Base-by-base conservation (phyloP, 495 filamentous ascomycete genomes). In the Hypoxylon rickii region DNA sequence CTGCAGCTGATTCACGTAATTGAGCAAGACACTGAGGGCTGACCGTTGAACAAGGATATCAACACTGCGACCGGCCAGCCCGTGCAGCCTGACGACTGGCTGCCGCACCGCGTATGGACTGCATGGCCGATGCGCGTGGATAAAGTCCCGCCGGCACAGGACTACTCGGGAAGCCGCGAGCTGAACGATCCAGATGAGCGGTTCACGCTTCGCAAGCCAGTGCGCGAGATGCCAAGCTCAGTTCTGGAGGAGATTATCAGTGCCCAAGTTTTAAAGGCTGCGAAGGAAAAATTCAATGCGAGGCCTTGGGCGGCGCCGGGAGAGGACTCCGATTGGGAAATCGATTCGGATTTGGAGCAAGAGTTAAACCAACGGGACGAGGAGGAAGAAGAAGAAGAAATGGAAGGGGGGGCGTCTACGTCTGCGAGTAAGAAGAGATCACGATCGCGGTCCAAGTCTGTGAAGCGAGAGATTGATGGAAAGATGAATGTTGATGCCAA, bases 51-150 rank as follows among this genome's bases (percentile, higher is more conserved):
- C 0, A 22, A 68, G 65, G 65, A 65, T 24, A 40, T 63, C 41
- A 36, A 65, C 43, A 47, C 38, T 13, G 33, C 37, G 16, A 65
- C 62, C 3, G 58, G 62, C 2, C 50, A 57, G 8, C 44, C 20
- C n/a, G 58, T 68, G 26, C 42, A 53, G 32, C 52, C 55, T 6
- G 40, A 51, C 31, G 59, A 49, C n/a, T 82, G 77, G 70, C 46
- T 58, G 12, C 79, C 83, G 13, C 76, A 75, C 4, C 81, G 76
- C 48, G 16, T 42, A 22, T 95, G 90, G 90, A 86, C 86, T 2
- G 87, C 89, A 1, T 96, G 91, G 91, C 91, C 91, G 15, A 58
- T 92, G 70, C 69, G 69, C 12, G 75, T 78, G 16, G 65, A 73
- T 8, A 70, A 76, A 6, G 87, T 92, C 13, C 87, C 88, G 2